Evolutionary conservation across 2,329 filamentous ascomycete genomes (phyloP), one percentile per base, ranked within the genome.

Genomic region (Cercospora beticola): DNA sequence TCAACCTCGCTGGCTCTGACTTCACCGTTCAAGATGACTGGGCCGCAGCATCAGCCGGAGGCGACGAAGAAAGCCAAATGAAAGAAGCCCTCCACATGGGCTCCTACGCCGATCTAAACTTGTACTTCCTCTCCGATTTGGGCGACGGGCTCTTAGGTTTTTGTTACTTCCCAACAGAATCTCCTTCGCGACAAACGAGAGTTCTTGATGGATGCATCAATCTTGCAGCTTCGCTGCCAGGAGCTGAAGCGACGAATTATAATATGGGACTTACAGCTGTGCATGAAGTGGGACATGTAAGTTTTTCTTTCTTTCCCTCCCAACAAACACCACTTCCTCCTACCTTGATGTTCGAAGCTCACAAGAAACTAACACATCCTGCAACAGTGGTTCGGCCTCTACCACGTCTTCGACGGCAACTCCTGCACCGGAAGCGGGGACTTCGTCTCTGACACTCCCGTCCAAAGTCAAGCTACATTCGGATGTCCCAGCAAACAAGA

Each of bases 111-210:
- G 81, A 82, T 0, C 79, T 87, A 31, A 87, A 88, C 76, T 78
- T 88, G 63, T 87, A 87, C 77, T 87, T 86, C 77, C 83, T 86
- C 72, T 84, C 83, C 18, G 80, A 86, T 66, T 78, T 87, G 4
- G 68, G 71, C 49, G 73, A 70, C 23, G 71, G 68, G 4, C 62
- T 71, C 8, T 64, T 74, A 2, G 73, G 74, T 36, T 72, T 66
- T 65, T 74, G 73, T 58, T 71, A 72, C 58, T 73, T 74, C 52
- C 69, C 65, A 5, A 65, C 82, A 73, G 69, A 78, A 72, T 31
- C 71, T 66, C 66, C 77, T 26, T 85, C 86, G 71, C 72, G 82
- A 75, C 68, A 77, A 72, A 36, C 74, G 65, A 60, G 76, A n/a
- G 73, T 79, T 52, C 79, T 80, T 64, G 85, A 87, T 73, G 85